Base-by-base conservation (phyloP, 2,329 filamentous ascomycete genomes). In the Trichoderma afroharzianum region DNA sequence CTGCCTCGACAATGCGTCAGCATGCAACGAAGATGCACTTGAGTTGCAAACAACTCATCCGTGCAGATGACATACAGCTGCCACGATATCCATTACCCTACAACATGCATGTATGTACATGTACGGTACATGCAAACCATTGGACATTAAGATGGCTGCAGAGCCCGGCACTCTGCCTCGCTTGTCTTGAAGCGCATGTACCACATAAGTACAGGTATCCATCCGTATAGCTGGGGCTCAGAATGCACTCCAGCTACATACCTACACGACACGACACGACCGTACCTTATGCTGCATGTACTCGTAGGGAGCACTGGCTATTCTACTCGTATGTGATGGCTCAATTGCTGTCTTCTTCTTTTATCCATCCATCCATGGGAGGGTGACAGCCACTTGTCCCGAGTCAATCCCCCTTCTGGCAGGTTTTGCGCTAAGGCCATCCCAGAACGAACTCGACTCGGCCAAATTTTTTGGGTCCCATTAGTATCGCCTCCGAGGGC, bases 11-110 rank as follows among this genome's bases (percentile, higher is more conserved):
- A 39, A 59, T 58, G 50, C 64, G 33, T 68, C 53, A 59, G 33
- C 64, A 68, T 68, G 64, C 64, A 47, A 30, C 12, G 26, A 68
- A 68, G 50, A 47, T 26, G 63, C 63, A 57, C 63, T 67, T 59
- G 28, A 59, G 32, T 24, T 28, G 63, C 50, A 67, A 67, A 69
- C 67, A 69, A 69, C 67, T 69, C 67, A 69, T 61, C 43, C 67
- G 24, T 69, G 67, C 67, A 69, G 67, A 69, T 69, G 67, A 61
- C 55, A 62, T 36, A 69, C 36, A 64, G 43, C 30, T 66, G 8
- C 63, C 50, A 66, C 62, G n/a, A 24, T 47, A 47, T 50, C 26
- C 30, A 57, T 50, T 8, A 43, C 39, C 15, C 18, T 30, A 26
- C 55, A 59, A 43, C 63, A 32, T 21, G 32, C 36, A 47, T 47